These are phyloP conservation scores for Phytopythium kandeliae DNA, from an alignment of 352 stramenopile genomes.

Conservation along the genomic window DNA sequence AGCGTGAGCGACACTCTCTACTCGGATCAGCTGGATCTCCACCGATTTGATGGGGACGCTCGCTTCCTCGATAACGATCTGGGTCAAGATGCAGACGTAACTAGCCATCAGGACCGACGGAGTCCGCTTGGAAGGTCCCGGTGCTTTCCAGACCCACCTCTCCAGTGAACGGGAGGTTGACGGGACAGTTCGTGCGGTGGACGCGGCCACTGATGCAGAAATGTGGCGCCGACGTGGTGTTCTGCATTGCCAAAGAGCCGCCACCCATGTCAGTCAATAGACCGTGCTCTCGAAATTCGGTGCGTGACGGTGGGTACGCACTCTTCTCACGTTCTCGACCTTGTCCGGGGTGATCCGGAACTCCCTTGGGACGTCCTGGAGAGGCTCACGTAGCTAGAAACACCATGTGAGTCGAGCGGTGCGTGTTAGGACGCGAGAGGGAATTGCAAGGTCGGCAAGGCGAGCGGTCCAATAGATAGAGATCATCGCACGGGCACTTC, in stretches of 20 bases:
- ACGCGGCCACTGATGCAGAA: conserved; percentile 84
- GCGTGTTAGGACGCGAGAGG: background rate
- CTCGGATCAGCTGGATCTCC: conserved; percentile 88
- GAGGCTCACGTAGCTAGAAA: conserved; percentile 38
- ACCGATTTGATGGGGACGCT: conserved; percentile 81
- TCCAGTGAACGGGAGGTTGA: conserved; percentile 88
- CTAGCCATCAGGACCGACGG: background rate
- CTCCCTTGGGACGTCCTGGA: conserved; percentile 55
- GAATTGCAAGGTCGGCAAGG: background rate
- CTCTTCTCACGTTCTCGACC: conserved; percentile 75
- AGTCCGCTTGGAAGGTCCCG: background rate
- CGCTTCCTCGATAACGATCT: conserved; percentile 78
- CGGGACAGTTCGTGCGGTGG: conserved; percentile 84
- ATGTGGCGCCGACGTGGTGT: conserved; percentile 42
- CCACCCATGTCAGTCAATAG: background rate
- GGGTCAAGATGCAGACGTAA: background rate
- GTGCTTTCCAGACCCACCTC: conserved; percentile 34
- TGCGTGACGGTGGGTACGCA: background rate
- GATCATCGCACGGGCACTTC: conserved; percentile 88
- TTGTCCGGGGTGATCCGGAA: conserved; percentile 84
- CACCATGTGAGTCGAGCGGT: too few species aligned
- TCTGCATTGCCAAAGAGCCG: conserved; percentile 14
- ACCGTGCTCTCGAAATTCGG: background rate
- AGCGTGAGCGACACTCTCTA: conserved; percentile 80
- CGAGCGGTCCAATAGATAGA: too few species aligned